Base-by-base conservation (phyloP, 805 yeast genomes). In the Kluyveromyces dobzhanskii region DNA sequence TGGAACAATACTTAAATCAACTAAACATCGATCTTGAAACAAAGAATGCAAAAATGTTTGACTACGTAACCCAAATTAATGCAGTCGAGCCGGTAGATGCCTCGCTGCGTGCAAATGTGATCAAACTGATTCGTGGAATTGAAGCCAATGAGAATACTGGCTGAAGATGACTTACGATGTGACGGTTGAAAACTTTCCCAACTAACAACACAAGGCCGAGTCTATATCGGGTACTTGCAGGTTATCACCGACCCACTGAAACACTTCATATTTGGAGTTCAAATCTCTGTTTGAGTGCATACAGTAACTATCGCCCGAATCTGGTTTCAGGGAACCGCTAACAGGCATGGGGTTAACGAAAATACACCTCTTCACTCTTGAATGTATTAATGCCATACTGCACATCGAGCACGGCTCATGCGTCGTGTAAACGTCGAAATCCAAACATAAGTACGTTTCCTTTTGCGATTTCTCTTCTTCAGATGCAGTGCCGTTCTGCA, bases 401-500 rank as follows among this genome's bases (percentile, higher is more conserved):
- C 98, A 92, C 97, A 90, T 92, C 0, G 85, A 75, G 53, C 98
- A 92, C 0, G 98, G 98, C 58, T 92, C 98, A 56, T 87, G 95
- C 0, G 95, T 82, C 1, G 94, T 83, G 54, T 83, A 86, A 0
- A 92, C 86, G 44, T 84, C 78, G 47, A 77, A 70, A 39, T 79
- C 74, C 26, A 80, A 72, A 54, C 97, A 88, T 2, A 92, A 67
- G 53, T 92, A 92, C 23, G 52, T 32, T 37, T 44, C 30, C 38
- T 41, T 4, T 30, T 27, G 1, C 41, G 40, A 3, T 35, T 35
- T 19, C 16, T 32, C 30, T n/a, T 39, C 40, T 7, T 41, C 37
- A 3, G 34, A n/a, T 11, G 14, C 19, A 2, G 31, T 14, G 13
- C 31, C 37, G 13, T 34, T 19, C 5, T 30, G 34, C 9, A 21